Evolutionary conservation across 352 stramenopile genomes (phyloP), one percentile per base, ranked within the genome.

Genomic region (Pythium volutum): DNA sequence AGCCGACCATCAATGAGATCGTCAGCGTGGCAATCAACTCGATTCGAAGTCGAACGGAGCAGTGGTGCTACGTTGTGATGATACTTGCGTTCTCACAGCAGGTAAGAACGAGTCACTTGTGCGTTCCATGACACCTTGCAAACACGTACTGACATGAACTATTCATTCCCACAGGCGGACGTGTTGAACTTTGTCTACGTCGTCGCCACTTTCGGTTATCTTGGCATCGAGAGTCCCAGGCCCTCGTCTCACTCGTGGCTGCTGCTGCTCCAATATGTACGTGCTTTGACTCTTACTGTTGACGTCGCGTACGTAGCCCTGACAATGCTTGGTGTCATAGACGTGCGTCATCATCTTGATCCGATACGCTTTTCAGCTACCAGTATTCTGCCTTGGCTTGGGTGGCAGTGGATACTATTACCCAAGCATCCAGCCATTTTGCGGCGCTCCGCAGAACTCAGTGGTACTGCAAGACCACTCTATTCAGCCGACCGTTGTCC

Each of bases 111-210:
- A 31, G 10, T 20, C 36, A n/a, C 10, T 18, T 45, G 14, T 27
- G 20, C 8, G 10, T 15, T 22, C 16, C 14, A 34, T 3, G 3
- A 18, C 47, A 11, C 23, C 20, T 16, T n/a, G 18, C 29, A 27
- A 8, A 0, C 15, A 47, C 6, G 18, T 5, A 34, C n/a, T 61
- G 12, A 52, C 42, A 50, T 16, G 5, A n/a, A 20, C 14, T 55
- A 3, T 26, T 39, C 41, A 18, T 36, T 6, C 56, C n/a, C 15
- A 25, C 50, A 95, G 81, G 84, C 79, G 12, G 84, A 96, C 50
- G 46, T 91, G 18, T 62, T 96, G 27, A 96, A 94, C 49, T 78
- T 93, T 62, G 65, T 91, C 11, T 88, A 88, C 55, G 83, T 92
- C 18, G 43, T 90, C 6, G 67, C 70, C 42, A 77, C 73, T 15